Conservation (phyloP, 2,329 filamentous ascomycete species). For the Plenodomus tracheiphilus region DNA sequence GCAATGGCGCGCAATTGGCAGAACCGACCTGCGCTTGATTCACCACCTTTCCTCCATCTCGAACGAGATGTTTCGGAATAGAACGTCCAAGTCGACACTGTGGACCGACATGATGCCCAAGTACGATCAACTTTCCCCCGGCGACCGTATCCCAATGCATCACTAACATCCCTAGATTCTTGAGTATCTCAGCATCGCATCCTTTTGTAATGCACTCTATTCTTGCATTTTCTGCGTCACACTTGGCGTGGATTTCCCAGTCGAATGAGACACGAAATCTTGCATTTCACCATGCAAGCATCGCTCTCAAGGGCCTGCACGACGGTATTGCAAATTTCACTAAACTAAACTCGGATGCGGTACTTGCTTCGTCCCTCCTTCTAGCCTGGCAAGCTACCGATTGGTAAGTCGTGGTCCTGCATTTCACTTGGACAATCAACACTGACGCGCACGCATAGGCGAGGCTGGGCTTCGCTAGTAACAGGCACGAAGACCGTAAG, state of each 20-base stretch:
- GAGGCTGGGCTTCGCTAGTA: slow-evolving; percentile 90
- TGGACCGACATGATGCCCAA: slow-evolving; percentile 93
- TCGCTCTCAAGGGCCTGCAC: slow-evolving; percentile 84
- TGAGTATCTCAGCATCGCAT: slow-evolving; percentile 79
- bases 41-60: slow-evolving; percentile 88
- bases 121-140: slow-evolving; percentile 59
- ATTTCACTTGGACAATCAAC: neutral
- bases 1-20: slow-evolving; percentile 71
- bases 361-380: slow-evolving; percentile 87
- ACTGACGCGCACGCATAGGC: slow-evolving; percentile 57
- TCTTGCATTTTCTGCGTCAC: slow-evolving; percentile 90
- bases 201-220: slow-evolving; percentile 93
- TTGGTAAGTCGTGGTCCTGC: slow-evolving; percentile 67
- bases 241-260: slow-evolving; percentile 86
- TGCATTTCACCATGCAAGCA: slow-evolving; percentile 84
- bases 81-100: slow-evolving; percentile 81
- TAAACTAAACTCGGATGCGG: slow-evolving; percentile 82
- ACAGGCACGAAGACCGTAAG: slow-evolving; percentile 86
- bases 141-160: slow-evolving; percentile 11
- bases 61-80: slow-evolving; percentile 74
- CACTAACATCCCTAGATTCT: slow-evolving; percentile 61
- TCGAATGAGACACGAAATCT: slow-evolving; percentile 85
- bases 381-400: slow-evolving; percentile 96
- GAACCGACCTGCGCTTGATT: slow-evolving; percentile 82
- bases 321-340: slow-evolving; percentile 86